A percentile compares a stretch with the other conserved stretches of the same genome.
These are phyloP conservation scores for Cercospora citrullina DNA, from an alignment of 2,329 filamentous ascomycete species.

Conservation along the genomic window DNA sequence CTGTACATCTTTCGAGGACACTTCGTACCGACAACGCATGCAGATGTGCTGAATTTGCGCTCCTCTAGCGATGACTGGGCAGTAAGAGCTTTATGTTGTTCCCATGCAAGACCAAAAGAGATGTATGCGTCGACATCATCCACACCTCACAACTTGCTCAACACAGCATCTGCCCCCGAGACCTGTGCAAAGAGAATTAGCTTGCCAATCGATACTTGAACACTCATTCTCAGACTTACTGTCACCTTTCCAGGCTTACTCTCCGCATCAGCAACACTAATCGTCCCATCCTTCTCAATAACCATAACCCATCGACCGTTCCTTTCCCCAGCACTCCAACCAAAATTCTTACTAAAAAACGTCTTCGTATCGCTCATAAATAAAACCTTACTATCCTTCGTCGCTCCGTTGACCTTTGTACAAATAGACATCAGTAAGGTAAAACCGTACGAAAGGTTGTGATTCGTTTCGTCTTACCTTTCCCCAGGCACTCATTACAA, in stretches of 20 bases:
- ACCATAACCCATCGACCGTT: conserved; percentile 78
- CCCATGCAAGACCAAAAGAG: too few species aligned
- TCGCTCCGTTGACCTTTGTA: conserved; percentile 76
- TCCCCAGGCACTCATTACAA: conserved; percentile 70
- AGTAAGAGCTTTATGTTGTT: too few species aligned
- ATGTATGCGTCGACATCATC: neutral
- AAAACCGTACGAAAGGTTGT: neutral
- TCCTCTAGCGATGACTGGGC: neutral
- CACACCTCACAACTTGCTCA: conserved; percentile 30
- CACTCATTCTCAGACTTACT: conserved; percentile 38
- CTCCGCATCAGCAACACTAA: conserved; percentile 78
- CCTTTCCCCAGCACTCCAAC: conserved; percentile 70
- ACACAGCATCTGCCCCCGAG: conserved; percentile 31
- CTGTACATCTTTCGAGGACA: neutral
- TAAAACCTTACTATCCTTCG: conserved; percentile 69
- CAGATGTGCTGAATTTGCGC: neutral
- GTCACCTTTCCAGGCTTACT: conserved; percentile 51
- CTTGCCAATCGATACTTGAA: neutral
- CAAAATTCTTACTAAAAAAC: conserved; percentile 74
- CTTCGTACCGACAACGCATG: neutral
- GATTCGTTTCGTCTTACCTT: neutral
- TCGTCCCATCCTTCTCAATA: conserved; percentile 75
- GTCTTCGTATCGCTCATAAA: conserved; percentile 74
- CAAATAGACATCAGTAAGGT: conserved; percentile 13
- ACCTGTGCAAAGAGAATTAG: conserved; percentile 21